A percentile compares a stretch with the other conserved stretches of the same genome.
Evolutionary conservation across 2,329 filamentous ascomycete species (phyloP).

Genomic region (Podosphaera fusca): DNA sequence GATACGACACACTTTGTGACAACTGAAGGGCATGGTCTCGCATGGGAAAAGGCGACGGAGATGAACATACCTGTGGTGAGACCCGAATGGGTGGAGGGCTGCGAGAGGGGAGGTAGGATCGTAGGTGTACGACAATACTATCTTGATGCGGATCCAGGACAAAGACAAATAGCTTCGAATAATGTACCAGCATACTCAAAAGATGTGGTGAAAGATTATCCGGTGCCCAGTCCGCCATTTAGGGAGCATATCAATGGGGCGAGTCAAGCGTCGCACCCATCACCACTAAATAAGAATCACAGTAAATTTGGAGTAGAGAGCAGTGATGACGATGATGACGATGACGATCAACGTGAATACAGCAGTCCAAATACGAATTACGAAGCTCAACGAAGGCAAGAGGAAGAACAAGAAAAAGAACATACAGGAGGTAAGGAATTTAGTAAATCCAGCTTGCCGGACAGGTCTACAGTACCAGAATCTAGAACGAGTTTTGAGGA

Average conservation of each 20-base stretch:
- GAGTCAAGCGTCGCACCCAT: slow-evolving; percentile 11
- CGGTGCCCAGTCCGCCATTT: slow-evolving; percentile 3
- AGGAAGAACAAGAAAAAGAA: background rate
- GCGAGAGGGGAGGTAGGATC: slow-evolving; percentile 76
- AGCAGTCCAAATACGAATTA: background rate
- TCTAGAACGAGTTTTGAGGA: background rate
- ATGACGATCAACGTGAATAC: background rate
- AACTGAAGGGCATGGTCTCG: slow-evolving; percentile 67
- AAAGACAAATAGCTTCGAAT: slow-evolving; percentile 12
- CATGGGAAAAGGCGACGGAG: slow-evolving; percentile 92
- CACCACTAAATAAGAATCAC: slow-evolving; percentile 13
- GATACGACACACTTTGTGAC: slow-evolving; percentile 98
- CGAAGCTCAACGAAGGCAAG: background rate
- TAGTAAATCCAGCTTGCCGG: background rate
- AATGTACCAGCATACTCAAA: slow-evolving; percentile 5
- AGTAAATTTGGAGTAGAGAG: slow-evolving; percentile 10
- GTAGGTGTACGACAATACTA: slow-evolving; percentile 92
- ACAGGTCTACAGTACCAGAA: background rate
- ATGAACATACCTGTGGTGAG: slow-evolving; percentile 95
- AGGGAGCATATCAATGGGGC: slow-evolving; percentile 11
- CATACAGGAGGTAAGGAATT: background rate
- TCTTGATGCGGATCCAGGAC: slow-evolving; percentile 48
- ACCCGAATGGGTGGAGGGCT: slow-evolving; percentile 95
- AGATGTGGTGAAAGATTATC: slow-evolving; percentile 7
- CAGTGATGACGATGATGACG: slow-evolving; percentile 2